Evolutionary conservation across 306 rosid species (phyloP).

Genomic region (Senna tora): DNA sequence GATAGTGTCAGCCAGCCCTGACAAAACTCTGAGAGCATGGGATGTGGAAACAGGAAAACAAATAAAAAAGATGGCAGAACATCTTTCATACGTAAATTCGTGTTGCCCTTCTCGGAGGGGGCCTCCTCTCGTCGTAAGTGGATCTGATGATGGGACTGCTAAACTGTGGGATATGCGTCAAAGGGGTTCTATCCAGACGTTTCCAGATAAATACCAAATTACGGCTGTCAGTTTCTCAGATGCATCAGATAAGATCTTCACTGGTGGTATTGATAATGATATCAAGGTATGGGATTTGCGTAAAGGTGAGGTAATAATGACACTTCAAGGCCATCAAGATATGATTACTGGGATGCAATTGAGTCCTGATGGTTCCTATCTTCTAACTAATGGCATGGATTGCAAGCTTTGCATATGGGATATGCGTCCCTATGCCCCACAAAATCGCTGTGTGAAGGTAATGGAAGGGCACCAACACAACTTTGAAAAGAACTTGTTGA

Average conservation of each 20-base stretch:
- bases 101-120: conserved; percentile 97
- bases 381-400: conserved; percentile 96
- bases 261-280: conserved; percentile 92
- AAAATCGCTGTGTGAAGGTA: conserved; percentile 90
- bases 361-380: conserved; percentile 99
- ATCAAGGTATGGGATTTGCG: conserved; percentile 95
- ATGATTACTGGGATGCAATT: conserved; percentile 94
- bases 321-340: conserved; percentile 95
- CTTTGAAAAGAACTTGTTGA: conserved; percentile 85
- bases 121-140: conserved; percentile 89
- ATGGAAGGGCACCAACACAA: conserved; percentile 97
- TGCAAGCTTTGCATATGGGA: conserved; percentile 97
- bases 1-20: conserved; percentile 86
- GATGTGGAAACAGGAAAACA: conserved; percentile 93
- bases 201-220: conserved; percentile 91
- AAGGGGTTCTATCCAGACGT: conserved; percentile 94
- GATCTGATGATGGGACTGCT: conserved; percentile 96
- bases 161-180: conserved; percentile 98
- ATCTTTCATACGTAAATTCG: conserved; percentile 85
- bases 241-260: conserved; percentile 91
- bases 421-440: conserved; percentile 97
- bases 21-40: conserved; percentile 93
- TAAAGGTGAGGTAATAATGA: conserved; percentile 87
- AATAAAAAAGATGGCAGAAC: conserved; percentile 94
- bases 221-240: conserved; percentile 90